Percentiles rank a stretch among this genome's conserved stretches.
These are phyloP conservation scores for Amanita subjunquillea DNA, from an alignment of 768 basidiomycete species.

Conservation along the genomic window DNA sequence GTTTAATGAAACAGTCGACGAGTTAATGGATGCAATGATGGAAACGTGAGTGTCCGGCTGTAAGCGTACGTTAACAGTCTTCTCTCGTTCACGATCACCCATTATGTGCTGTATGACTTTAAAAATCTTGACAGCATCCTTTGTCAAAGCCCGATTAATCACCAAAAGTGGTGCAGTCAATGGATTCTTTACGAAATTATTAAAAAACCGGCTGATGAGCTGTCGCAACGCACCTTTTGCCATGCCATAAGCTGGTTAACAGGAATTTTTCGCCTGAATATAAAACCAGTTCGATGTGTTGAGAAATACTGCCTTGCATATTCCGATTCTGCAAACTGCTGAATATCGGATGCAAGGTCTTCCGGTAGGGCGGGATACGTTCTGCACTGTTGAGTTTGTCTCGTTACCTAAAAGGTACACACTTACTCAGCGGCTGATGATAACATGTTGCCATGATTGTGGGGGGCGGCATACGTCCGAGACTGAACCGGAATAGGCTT, in stretches of 20 bases:
- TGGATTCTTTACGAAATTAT: constrained; percentile 31
- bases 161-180: constrained; percentile 68
- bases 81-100: constrained; percentile 82
- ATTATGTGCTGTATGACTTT: constrained; percentile 87
- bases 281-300: constrained; percentile 81
- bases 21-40: constrained; percentile 31
- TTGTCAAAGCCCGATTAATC: constrained; percentile 52
- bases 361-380: constrained; percentile 70
- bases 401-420: constrained; percentile 2
- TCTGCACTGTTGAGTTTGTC: constrained; percentile 24
- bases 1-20: constrained; percentile 35
- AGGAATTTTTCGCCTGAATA: constrained; percentile 74
- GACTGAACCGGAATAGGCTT: constrained; percentile 53
- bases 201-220: not conserved
- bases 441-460: constrained; percentile 21
- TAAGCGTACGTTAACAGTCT: constrained; percentile 37
- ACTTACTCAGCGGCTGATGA: constrained; percentile 61
- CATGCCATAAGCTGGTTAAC: constrained; percentile 84
- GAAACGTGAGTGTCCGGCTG: constrained; percentile 34
- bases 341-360: constrained; percentile 76
- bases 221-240: constrained; percentile 54
- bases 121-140: constrained; percentile 79
- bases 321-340: constrained; percentile 77
- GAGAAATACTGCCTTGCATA: constrained; percentile 87
- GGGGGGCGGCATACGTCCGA: constrained; percentile 14